Evolutionary conservation across 306 rosid genomes (phyloP).

Genomic region (Vicia villosa): DNA sequence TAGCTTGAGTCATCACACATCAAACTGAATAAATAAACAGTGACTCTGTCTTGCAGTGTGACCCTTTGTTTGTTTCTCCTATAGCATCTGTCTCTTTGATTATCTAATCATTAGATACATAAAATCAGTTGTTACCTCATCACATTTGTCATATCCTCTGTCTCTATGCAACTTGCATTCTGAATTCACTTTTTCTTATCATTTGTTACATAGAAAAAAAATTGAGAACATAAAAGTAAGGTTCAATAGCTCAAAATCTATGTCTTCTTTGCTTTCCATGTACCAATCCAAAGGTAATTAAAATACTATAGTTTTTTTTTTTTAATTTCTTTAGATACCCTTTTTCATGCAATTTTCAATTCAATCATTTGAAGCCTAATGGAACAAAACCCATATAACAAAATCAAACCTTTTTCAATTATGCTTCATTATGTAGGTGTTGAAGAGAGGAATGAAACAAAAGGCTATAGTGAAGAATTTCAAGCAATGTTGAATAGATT

Average conservation of each 20-base stretch:
- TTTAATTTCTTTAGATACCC: background rate
- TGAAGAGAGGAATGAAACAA: slow-evolving; percentile 6
- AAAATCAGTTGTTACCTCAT: slow-evolving; percentile 26
- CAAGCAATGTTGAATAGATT: slow-evolving; percentile 71
- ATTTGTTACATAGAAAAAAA: slow-evolving; percentile 5
- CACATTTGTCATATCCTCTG: slow-evolving; percentile 17
- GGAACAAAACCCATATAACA: background rate
- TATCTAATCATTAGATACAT: slow-evolving; percentile 34
- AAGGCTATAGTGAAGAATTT: slow-evolving; percentile 68
- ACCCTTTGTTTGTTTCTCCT: slow-evolving; percentile 15
- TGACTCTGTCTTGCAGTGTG: slow-evolving; percentile 15
- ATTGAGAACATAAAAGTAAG: slow-evolving; percentile 33
- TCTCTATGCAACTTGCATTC: slow-evolving; percentile 3
- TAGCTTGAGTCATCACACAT: background rate
- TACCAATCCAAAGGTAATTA: slow-evolving; percentile 54
- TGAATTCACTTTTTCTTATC: slow-evolving; percentile 29
- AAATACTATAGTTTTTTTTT: slow-evolving; percentile 1
- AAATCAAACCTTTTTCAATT: background rate
- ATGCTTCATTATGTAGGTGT: slow-evolving; percentile 37
- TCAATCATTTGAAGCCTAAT: slow-evolving; percentile 1
- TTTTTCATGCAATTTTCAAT: background rate
- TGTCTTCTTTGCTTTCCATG: slow-evolving; percentile 46
- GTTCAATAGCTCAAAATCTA: slow-evolving; percentile 46
- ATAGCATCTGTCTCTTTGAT: slow-evolving; percentile 18
- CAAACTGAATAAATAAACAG: slow-evolving; percentile 2